Evolutionary conservation across 768 basidiomycete genomes (phyloP), one percentile per base, ranked within the genome.

Genomic region (Cystobasidium onofrii): DNA sequence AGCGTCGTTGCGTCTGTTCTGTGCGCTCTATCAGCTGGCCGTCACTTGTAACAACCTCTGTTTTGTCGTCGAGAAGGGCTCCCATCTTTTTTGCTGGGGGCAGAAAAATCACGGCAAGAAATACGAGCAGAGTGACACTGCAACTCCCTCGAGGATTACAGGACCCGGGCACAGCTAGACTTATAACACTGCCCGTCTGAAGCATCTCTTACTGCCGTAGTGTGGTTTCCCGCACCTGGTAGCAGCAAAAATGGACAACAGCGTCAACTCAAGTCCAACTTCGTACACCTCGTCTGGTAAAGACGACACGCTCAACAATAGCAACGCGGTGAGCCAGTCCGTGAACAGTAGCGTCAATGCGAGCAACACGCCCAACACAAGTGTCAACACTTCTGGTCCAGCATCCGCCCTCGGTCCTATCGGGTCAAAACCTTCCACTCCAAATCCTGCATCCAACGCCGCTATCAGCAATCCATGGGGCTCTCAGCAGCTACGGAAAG

Each of bases 161-260:
- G 15, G 39, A 39, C 7, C 46, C 6, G 4, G 4, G 46, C 4
- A 50, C 41, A 43, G 41, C 41, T 43, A 43, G 41, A 7, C 41
- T n/a, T n/a, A n/a, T n/a, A n/a, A n/a, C n/a, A n/a, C n/a, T n/a
- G n/a, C n/a, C n/a, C n/a, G n/a, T n/a, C 41, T 43, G 41, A 9
- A 43, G 41, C 41, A 9, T 43, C 18, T 7, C 41, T 9, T 43
- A 43, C 41, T 43, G 41, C 18, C 41, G 9, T 43, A 7, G 18
- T 43, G 7, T 7, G 46, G 3, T n/a, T 50, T 3, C 9, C 18
- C 46, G 10, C 46, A 50, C 18, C 20, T 50, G 7, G 7, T 25
- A 6, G 57, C 57, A 18, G 2, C 57, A 61, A 61, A 61, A 25
- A 61, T 61, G 57, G 57, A 61, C 57, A 61, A 61, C 36, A 39